Base-by-base conservation (phyloP, 2,329 filamentous ascomycete genomes). In the Xylaria sp. region DNA sequence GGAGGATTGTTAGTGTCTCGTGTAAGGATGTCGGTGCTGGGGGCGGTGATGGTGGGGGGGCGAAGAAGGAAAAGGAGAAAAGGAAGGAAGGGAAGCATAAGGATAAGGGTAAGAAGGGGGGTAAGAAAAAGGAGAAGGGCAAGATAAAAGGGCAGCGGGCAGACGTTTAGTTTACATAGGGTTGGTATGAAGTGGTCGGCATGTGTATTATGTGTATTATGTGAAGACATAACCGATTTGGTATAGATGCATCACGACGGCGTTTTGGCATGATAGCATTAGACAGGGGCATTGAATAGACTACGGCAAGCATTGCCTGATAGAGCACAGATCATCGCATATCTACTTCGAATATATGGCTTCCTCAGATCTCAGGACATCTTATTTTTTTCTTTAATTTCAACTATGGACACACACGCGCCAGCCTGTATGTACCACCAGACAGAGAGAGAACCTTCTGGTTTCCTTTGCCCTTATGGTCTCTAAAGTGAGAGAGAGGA, bases 1-100 rank as follows among this genome's bases (percentile, higher is more conserved):
- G 61, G 39, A 41, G 56, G 4, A 40, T 66, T 38, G 63, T 64
- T 20, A 64, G 63, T 41, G 60, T 63, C 2, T 21, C 49, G 7
- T 66, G 63, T 45, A 40, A 57, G 19, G 47, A 41, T 18, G 42
- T 16, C 2, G 38, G 39, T 9, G 52, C 46, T 16, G 11, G 42
- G 49, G 24, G 22, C 11, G n/a, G 48, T 26, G 24, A 34, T 13
- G 8, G 49, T 17, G 26, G 49, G 45, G 37, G 38, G 41, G 44
- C 46, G 20, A 47, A 40, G 43, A 38, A 45, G 16, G 49, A 48
- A 38, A 48, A 26, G 44, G 44, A 18, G 21, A 37, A 11, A n/a
- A 24, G n/a, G 47, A 44, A 9, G 43, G n/a, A 2, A 26, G 47
- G 37, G 22, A 46, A 47, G 26, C 7, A 6, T 20, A 44, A 19